Evolutionary conservation across 1,284 basidiomycete species (phyloP).

Genomic region (Moesziomyces sp.): DNA sequence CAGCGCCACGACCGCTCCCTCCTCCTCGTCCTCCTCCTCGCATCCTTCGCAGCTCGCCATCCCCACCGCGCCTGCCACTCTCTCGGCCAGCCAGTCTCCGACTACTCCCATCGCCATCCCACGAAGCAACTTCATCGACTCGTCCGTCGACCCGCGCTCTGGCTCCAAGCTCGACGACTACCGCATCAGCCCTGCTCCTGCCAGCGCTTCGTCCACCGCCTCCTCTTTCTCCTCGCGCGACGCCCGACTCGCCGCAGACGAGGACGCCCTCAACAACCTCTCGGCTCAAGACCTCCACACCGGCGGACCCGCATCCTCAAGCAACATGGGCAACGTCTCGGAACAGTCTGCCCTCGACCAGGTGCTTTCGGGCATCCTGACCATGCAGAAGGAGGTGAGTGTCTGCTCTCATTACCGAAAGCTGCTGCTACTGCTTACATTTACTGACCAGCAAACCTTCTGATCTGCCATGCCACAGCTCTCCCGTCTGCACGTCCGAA

Average conservation of each 20-base stretch:
- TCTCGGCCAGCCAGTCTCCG: constrained; percentile 12
- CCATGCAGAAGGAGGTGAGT: constrained; percentile 63
- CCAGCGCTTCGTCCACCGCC: not conserved
- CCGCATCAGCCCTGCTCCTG: constrained; percentile 2
- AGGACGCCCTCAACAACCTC: constrained; percentile 24
- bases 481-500: constrained; percentile 50
- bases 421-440: constrained; percentile 1
- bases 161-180: constrained; percentile 8
- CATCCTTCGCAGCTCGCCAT: constrained; percentile 22
- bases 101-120: constrained; percentile 21
- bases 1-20: not conserved
- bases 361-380: constrained; percentile 57
- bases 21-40: constrained; percentile 4
- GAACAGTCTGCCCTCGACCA: constrained; percentile 47
- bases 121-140: constrained; percentile 3
- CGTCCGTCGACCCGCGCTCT: constrained; percentile 3
- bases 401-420: not conserved
- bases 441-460: not conserved
- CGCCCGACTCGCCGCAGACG: constrained; percentile 11
- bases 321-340: constrained; percentile 33
- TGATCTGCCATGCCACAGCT: constrained; percentile 26
- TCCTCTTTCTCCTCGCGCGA: constrained; percentile 1
- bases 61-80: constrained; percentile 5
- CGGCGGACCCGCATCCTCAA: not conserved
- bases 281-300: constrained; percentile 12